Evolutionary conservation across 1,139 yeast genomes (phyloP).

Genomic region (Pneumocystis murina): DNA sequence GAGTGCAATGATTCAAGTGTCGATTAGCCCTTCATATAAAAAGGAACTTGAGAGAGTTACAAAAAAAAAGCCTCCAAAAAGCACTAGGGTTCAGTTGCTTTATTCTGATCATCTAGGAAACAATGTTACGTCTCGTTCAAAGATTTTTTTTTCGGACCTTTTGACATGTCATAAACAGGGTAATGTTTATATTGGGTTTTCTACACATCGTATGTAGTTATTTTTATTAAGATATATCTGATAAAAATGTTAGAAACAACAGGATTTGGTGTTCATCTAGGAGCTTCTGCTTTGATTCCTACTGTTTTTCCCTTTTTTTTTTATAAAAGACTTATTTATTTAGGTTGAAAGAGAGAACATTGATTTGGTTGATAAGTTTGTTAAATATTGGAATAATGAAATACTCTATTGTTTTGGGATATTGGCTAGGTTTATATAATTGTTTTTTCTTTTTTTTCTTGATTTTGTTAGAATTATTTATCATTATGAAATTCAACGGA

Average conservation of each 20-base stretch:
- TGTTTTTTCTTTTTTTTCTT: background rate
- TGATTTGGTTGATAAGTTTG: conserved; percentile 29
- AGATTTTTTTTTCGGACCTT: conserved; percentile 25
- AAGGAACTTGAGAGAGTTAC: conserved; percentile 27
- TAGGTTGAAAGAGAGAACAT: conserved; percentile 29
- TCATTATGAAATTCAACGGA: background rate
- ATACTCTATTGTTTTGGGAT: conserved; percentile 28
- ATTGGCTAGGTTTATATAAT: conserved; percentile 24
- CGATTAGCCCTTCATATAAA: conserved; percentile 20
- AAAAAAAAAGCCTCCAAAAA: conserved; percentile 30
- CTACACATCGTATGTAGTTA: conserved; percentile 24
- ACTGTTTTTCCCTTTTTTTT: conserved; percentile 17
- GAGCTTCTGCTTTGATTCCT: conserved; percentile 29
- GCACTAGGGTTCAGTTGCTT: conserved; percentile 25
- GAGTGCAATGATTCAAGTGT: conserved; percentile 4
- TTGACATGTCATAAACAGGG: conserved; percentile 12
- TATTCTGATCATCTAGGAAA: conserved; percentile 20
- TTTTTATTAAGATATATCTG: background rate
- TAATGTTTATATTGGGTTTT: conserved; percentile 28
- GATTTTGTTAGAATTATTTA: background rate
- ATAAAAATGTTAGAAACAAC: conserved; percentile 20
- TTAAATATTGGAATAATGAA: conserved; percentile 30
- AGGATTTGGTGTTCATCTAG: conserved; percentile 26
- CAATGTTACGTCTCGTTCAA: conserved; percentile 21
- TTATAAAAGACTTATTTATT: background rate